Conservation (phyloP, 2,329 filamentous ascomycete species). For the Colletotrichum eremochloae region DNA sequence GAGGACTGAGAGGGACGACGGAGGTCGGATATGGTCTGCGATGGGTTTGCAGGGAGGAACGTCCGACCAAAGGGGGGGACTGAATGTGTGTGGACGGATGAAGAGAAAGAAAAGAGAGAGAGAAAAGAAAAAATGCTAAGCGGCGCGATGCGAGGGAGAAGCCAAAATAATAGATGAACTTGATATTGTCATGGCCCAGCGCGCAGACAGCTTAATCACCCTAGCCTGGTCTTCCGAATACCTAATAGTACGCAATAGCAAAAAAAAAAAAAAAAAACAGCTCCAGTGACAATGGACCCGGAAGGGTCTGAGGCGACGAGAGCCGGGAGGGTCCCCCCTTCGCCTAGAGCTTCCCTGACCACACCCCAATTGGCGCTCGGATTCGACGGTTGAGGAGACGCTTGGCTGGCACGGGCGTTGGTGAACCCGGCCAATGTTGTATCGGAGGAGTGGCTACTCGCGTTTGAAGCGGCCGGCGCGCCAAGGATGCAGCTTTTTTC, state of each 20-base stretch:
- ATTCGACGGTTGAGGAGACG: constrained; percentile 21
- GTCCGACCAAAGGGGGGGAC: not conserved
- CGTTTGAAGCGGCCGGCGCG: constrained; percentile 30
- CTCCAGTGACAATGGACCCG: constrained; percentile 26
- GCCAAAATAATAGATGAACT: constrained; percentile 41
- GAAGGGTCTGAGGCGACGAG: constrained; percentile 30
- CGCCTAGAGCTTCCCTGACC: constrained; percentile 16
- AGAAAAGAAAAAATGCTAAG: constrained; percentile 26
- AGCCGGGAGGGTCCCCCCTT: constrained; percentile 7
- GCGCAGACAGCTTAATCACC: constrained; percentile 12
- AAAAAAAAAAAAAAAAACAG: not conserved
- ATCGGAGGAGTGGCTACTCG: constrained; percentile 34
- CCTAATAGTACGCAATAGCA: too few relatives aligned
- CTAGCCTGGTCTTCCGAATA: not conserved
- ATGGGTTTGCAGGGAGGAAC: not conserved
- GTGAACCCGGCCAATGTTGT: constrained; percentile 36
- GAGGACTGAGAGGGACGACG: constrained; percentile 11
- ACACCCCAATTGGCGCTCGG: constrained; percentile 3
- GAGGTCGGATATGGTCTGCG: not conserved
- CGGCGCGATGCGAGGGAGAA: constrained; percentile 27
- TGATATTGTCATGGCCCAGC: constrained; percentile 31
- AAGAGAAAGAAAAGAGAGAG: constrained; percentile 6
- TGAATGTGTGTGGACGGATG: not conserved
- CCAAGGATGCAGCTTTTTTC: constrained; percentile 17
- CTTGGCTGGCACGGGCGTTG: constrained; percentile 35